A percentile compares a stretch with the other conserved stretches of the same genome.
Conservation (phyloP, 495 filamentous ascomycete genomes). For the Achaetomiella virescens region DNA sequence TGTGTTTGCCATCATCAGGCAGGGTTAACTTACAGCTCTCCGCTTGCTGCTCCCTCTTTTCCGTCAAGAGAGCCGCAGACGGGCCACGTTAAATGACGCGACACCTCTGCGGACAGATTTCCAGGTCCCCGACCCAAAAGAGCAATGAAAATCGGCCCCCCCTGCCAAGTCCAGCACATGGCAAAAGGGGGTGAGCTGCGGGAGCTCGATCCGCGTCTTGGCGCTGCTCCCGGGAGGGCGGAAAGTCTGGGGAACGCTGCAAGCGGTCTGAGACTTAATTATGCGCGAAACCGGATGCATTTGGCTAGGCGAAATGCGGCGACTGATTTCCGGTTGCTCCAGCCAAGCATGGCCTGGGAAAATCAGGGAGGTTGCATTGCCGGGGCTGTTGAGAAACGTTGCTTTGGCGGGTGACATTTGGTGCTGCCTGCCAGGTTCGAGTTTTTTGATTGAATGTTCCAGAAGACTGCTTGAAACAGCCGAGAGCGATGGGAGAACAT, state of each 20-base stretch:
- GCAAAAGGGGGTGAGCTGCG: not conserved
- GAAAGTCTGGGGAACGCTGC: constrained; percentile 32
- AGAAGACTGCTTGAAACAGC: constrained; percentile 32
- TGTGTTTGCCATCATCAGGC: too few species aligned
- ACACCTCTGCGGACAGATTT: constrained; percentile 18
- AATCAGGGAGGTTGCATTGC: not conserved
- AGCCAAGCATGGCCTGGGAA: not conserved
- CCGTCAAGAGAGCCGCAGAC: not conserved
- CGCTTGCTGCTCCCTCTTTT: too few species aligned
- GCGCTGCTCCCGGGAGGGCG: constrained; percentile 23
- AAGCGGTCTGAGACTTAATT: not conserved
- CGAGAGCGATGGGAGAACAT: not conserved
- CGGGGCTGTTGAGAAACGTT: not conserved
- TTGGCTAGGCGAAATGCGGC: constrained; percentile 27
- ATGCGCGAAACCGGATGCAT: constrained; percentile 12
- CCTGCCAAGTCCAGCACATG: not conserved
- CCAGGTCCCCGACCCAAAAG: too few species aligned
- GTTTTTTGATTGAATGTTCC: constrained; percentile 18
- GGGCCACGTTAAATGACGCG: constrained; percentile 21
- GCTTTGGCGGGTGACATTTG: constrained; percentile 5
- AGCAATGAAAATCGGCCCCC: not conserved
- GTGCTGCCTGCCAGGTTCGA: not conserved
- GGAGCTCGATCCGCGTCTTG: constrained; percentile 14
- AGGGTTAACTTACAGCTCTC: too few species aligned
- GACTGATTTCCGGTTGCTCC: constrained; percentile 19